Evolutionary conservation across 1,284 basidiomycete species (phyloP).

Genomic region (Rhodotorula sp.): DNA sequence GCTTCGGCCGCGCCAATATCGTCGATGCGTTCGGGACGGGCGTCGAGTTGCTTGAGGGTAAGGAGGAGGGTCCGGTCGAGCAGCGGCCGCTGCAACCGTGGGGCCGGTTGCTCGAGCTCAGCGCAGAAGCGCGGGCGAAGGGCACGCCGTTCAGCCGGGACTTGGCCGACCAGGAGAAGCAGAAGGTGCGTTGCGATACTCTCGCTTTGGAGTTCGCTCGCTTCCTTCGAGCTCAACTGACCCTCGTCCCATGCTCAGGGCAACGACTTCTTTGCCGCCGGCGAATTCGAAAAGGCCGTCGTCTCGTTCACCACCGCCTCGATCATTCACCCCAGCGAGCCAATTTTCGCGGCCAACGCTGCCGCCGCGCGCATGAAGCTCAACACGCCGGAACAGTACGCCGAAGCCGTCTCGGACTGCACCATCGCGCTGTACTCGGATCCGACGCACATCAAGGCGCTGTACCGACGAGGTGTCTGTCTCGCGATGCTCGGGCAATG

Average conservation of each 20-base stretch:
- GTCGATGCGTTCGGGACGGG: conserved; percentile 21
- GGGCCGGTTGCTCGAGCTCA: conserved; percentile 29
- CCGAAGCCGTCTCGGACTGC: conserved; percentile 36
- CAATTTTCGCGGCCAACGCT: conserved; percentile 22
- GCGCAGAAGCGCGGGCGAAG: conserved; percentile 17
- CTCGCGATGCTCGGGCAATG: conserved; percentile 23
- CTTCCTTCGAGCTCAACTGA: no score
- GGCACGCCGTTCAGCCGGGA: conserved; percentile 21
- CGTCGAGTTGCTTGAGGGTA: conserved; percentile 18
- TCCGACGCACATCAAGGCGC: conserved; percentile 26
- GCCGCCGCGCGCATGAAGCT: conserved; percentile 38
- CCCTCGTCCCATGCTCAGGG: conserved; percentile 10
- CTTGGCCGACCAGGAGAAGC: conserved; percentile 54
- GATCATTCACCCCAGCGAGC: conserved; percentile 26
- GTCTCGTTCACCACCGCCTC: conserved; percentile 31
- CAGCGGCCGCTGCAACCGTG: conserved; percentile 23
- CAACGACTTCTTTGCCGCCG: conserved; percentile 30
- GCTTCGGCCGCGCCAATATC: conserved; percentile 17
- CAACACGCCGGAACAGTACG: conserved; percentile 22
- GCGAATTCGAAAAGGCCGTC: conserved; percentile 27
- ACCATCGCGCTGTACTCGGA: conserved; percentile 30
- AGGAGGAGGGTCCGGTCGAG: conserved; percentile 12
- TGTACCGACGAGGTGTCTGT: conserved; percentile 30
- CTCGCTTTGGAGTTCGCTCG: not conserved
- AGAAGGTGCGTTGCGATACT: conserved; percentile 54